Base-by-base conservation (phyloP, 805 yeast species). In the Clavispora carvajalis region DNA sequence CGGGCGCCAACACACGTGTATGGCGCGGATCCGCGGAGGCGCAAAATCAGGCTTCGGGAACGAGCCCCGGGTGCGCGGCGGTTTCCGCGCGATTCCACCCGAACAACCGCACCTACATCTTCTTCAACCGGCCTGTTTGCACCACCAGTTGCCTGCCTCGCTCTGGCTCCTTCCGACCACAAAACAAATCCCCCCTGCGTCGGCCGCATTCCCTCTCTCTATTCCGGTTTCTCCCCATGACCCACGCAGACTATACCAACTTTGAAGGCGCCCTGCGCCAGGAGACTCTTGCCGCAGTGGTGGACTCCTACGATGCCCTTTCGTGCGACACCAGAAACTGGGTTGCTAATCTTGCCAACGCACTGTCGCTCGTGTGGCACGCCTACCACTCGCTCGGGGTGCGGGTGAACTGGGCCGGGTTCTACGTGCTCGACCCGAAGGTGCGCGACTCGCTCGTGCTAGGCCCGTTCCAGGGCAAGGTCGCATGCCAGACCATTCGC, bases 401-500 rank as follows among this genome's bases (percentile, higher is more conserved):
- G 11, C 66, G 67, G 0, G 85, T 90, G 9, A 91, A 91, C 59
- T 91, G 99, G 99, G 79, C 95, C 0, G 99, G 99, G 0, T 89
- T 93, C 59, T 91, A 91, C 54, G 77, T 85, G 1, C 49, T 70
- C 13, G 72, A 77, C 39, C 59, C 67, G 3, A 53, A 58, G 10
- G 35, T 22, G n/a, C 36, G 51, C 1, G 35, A 58, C 1, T 79
- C 74, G 53, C 67, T 93, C 38, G 71, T 86, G 17, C 67, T 91
- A 28, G 99, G 95, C 0, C 99, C 99, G 11, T 91, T 91, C 61
- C 95, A 87, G 61, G 99, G 99, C 4, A 88, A 88, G 60, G 97
- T 91, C 3, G 98, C 98, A 0, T 91, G 99, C 54, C 98, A 93
- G 61, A 65, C 66, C 21, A 93, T 91, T 43, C 55, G 66, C 41